Conservation (phyloP, 1,284 basidiomycete species). For the Rhodotorula sp. region DNA sequence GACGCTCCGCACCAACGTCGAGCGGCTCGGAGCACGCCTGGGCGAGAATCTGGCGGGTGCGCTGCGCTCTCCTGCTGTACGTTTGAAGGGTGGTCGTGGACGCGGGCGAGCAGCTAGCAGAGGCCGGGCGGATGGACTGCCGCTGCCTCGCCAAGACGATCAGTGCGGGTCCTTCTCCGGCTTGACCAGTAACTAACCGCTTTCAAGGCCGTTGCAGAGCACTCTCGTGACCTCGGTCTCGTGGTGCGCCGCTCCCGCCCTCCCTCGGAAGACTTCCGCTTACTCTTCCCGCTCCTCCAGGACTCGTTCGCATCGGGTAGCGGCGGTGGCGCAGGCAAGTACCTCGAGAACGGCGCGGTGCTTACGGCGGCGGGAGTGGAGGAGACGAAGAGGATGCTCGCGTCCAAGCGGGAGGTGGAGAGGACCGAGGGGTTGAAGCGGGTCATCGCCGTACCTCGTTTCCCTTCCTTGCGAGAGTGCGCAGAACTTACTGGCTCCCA, state of each 20-base stretch:
- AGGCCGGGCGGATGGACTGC: background rate
- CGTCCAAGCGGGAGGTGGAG: slow-evolving; percentile 80
- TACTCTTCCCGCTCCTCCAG: background rate
- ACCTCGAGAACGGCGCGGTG: slow-evolving; percentile 45
- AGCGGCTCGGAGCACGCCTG: slow-evolving; percentile 31
- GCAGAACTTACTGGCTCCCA: slow-evolving; percentile 1
- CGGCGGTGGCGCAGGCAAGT: slow-evolving; percentile 41
- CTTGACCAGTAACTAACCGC: background rate
- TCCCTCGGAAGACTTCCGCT: background rate
- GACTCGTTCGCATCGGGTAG: slow-evolving; percentile 39
- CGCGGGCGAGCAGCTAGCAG: no score
- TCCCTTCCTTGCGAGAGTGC: slow-evolving; percentile 11
- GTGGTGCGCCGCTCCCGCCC: slow-evolving; percentile 13
- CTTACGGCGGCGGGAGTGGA: slow-evolving; percentile 53
- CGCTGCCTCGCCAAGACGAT: background rate
- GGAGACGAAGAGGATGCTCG: slow-evolving; percentile 79
- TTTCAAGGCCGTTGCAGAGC: no score
- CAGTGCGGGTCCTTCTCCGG: background rate
- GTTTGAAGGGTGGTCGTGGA: no score
- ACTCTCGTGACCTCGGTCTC: slow-evolving; percentile 40
- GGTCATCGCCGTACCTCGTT: slow-evolving; percentile 70
- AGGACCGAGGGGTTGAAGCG: slow-evolving; percentile 91
- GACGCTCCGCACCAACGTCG: slow-evolving; percentile 31
- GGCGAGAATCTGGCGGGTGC: slow-evolving; percentile 40
- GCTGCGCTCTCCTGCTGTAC: background rate